Evolutionary conservation across 768 basidiomycete genomes (phyloP), one percentile per base, ranked within the genome.

Genomic region (Kwoniella sp.): DNA sequence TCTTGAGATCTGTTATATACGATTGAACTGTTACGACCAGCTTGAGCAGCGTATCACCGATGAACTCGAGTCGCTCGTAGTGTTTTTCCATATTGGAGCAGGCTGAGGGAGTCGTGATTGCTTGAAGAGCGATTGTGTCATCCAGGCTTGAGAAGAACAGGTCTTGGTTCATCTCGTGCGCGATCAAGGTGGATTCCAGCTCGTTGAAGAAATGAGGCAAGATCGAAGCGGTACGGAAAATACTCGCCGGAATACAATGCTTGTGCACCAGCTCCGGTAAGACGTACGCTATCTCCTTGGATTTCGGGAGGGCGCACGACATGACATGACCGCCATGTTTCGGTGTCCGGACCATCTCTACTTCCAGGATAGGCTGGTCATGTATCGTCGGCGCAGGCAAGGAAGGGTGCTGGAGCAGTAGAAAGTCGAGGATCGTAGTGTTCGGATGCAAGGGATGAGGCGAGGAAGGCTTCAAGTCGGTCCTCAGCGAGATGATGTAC

Each of bases 31-130:
- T 72, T 2, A 54, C 59, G 0, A 74, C 17, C 5, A 77, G 64
- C 29, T 72, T 73, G 53, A 77, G 70, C 12, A 77, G 34, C 1
- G 66, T 69, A 41, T 77, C 75, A 26, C 75, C 75, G 11, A 77
- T 63, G 12, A 74, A 54, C 45, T 77, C 75, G 7, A 77, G 58
- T 34, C 75, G 65, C 37, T 77, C 67, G 55, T 77, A 77, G 48
- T 58, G 53, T 17, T 55, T 53, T 7, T 61, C 25, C 17, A 45
- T 25, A 12, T 53, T 23, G 25, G 12, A 23, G 9, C 58, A 58
- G 4, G 56, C 9, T 15, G 45, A 4, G 1, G 67, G 67, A 5
- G 57, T 22, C 4, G 71, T 68, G 17, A 74, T 51, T 1, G 73
- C 70, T n/a, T 68, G 56, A 1, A 66, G 54, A 1, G 68, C 61